Evolutionary conservation across 768 basidiomycete species (phyloP).

Genomic region (Dentipellis sp.): DNA sequence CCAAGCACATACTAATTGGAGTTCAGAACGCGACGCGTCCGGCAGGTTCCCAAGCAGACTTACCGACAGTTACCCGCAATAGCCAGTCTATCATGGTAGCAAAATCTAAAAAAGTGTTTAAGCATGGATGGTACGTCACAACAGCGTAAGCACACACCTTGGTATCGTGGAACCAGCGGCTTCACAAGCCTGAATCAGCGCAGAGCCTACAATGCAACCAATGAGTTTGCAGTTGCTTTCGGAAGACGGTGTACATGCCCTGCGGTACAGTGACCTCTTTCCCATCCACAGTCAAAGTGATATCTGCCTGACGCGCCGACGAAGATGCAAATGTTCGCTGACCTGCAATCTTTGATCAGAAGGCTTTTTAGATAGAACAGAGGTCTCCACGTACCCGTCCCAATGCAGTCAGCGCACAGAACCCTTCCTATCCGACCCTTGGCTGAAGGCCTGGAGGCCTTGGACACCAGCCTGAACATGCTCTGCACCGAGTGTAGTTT

Average conservation of each 20-base stretch:
- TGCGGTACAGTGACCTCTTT: constrained; percentile 97
- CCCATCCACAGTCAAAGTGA: constrained; percentile 92
- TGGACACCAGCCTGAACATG: constrained; percentile 68
- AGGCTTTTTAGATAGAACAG: not conserved
- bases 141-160: constrained; percentile 36
- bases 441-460: constrained; percentile 42
- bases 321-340: constrained; percentile 59
- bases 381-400: constrained; percentile 4
- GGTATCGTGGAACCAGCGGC: constrained; percentile 78
- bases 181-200: constrained; percentile 95
- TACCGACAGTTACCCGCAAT: constrained; percentile 97
- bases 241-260: constrained; percentile 42
- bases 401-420: constrained; percentile 18
- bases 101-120: constrained; percentile 44
- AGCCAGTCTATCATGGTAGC: constrained; percentile 88
- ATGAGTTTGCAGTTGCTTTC: not conserved
- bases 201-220: constrained; percentile 49
- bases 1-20: constrained; percentile 82
- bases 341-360: constrained; percentile 22
- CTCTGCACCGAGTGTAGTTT: constrained; percentile 3
- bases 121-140: not conserved
- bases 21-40: constrained; percentile 5
- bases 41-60: constrained; percentile 20
- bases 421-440: constrained; percentile 65
- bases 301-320: constrained; percentile 59